Base-by-base conservation (phyloP, 83 land plant species). In the Diphasiastrum complanatum region DNA sequence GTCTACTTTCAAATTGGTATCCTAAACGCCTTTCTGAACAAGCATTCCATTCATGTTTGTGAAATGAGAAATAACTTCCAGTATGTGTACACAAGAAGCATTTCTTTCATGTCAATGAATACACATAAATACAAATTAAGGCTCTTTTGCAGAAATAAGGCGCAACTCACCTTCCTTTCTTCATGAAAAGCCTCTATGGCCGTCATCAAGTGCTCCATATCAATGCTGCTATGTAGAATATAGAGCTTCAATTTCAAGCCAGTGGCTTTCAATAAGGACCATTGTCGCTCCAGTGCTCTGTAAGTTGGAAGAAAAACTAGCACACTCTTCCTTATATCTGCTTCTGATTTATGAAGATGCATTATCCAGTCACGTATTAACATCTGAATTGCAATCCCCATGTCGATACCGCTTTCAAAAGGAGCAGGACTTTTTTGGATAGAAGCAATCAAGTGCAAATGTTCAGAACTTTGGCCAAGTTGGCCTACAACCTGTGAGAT, bases 251-350 rank as follows among this genome's bases (percentile, higher is more conserved):
- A 71, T 53, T 46, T 40, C 12, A 49, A 54, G 47, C 70, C 61
- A 11, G 63, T 61, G 1, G 61, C 63, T 69, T 58, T 68, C 51
- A 88, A 66, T 60, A 73, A 77, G 25, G 51, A 25, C 90, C 95
- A 88, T 46, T 88, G 90, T 60, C 82, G 75, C 68, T 82, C 90
- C 55, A 88, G 58, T 28, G 89, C 57, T 56, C 57, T 26, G 45
- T 85, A 88, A 18, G 95, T 88, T 40, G 95, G 95, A 43, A 85
- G 86, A 49, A 88, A 88, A 62, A 88, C 66, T 55, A 88, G 75
- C 36, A 85, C 78, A 60, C 84, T 80, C 61, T 82, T 85, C 53
- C 75, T 74, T 45, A 79, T 70, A 54, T 85, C 84, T 38, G 78
- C 63, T 53, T 85, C 86, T 63, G 58, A 74, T 45, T 77, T 48